Conservation (phyloP, 2,329 filamentous ascomycete species). For the Aspergillaceae sp. region DNA sequence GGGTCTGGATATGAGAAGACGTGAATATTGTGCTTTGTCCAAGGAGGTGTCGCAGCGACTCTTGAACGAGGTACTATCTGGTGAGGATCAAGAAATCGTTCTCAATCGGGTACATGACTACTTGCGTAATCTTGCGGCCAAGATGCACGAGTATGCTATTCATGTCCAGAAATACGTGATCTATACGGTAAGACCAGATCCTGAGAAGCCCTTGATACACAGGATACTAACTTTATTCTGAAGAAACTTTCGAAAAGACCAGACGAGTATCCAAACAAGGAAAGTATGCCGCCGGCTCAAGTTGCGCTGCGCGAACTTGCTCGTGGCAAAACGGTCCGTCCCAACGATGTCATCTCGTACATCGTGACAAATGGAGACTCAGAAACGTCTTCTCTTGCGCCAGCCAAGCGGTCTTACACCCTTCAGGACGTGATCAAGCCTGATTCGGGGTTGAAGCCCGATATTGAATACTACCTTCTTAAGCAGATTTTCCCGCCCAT, state of each 20-base stretch:
- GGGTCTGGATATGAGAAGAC: slow-evolving; percentile 92
- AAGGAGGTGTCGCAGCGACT: slow-evolving; percentile 89
- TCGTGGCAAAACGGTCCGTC: slow-evolving; percentile 77
- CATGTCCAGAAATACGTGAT: slow-evolving; percentile 88
- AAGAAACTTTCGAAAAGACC: slow-evolving; percentile 87
- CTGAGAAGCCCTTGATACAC: neutral
- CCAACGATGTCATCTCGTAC: slow-evolving; percentile 93
- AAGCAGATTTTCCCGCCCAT: slow-evolving; percentile 98
- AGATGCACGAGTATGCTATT: slow-evolving; percentile 74
- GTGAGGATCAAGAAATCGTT: slow-evolving; percentile 80
- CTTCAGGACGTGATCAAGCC: slow-evolving; percentile 75
- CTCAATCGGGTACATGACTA: slow-evolving; percentile 90
- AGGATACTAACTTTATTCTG: slow-evolving; percentile 10
- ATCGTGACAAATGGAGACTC: slow-evolving; percentile 66
- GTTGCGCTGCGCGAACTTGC: slow-evolving; percentile 83
- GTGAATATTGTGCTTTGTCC: slow-evolving; percentile 91
- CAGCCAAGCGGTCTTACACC: slow-evolving; percentile 82
- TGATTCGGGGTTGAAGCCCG: slow-evolving; percentile 67
- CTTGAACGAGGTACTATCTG: slow-evolving; percentile 88
- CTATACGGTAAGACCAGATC: slow-evolving; percentile 55
- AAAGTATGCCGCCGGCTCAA: slow-evolving; percentile 94
- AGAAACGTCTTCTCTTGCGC: slow-evolving; percentile 53
- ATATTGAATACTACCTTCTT: slow-evolving; percentile 95
- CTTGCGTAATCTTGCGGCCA: slow-evolving; percentile 68
- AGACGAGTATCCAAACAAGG: slow-evolving; percentile 85